Evolutionary conservation across 495 filamentous ascomycete genomes (phyloP).

Genomic region (Tuber umbilicatum): DNA sequence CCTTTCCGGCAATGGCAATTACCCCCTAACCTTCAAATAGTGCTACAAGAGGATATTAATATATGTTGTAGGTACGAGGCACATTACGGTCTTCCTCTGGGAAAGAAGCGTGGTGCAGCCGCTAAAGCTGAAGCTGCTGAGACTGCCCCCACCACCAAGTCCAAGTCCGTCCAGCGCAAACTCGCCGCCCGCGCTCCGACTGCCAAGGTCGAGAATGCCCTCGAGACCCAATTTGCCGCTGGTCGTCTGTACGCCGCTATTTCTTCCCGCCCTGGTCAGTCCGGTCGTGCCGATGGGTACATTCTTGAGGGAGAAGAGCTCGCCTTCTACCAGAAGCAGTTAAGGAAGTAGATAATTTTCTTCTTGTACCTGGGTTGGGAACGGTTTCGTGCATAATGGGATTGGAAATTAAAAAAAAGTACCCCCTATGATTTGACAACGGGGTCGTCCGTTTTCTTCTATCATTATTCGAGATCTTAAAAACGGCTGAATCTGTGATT

Average conservation of each 20-base stretch:
- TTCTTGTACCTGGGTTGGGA: not conserved
- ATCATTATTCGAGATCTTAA: not conserved
- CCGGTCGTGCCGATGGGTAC: conserved; percentile 92
- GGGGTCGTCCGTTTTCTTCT: not conserved
- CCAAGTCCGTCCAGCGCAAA: conserved; percentile 89
- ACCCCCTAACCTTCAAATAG: not conserved
- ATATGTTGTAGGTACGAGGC: conserved; percentile 63
- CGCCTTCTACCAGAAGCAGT: conserved; percentile 96
- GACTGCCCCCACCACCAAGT: conserved; percentile 41
- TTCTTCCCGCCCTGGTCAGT: conserved; percentile 88
- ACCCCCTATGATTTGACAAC: not conserved
- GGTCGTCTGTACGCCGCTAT: conserved; percentile 92
- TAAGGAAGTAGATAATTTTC: conserved; percentile 41
- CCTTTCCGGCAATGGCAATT: conserved; percentile 89
- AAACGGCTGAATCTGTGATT: not conserved
- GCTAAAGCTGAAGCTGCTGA: conserved; percentile 55
- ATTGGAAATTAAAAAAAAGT: not conserved
- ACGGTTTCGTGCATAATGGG: not conserved
- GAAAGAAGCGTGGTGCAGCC: conserved; percentile 82
- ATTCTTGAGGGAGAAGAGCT: conserved; percentile 98
- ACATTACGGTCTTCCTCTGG: conserved; percentile 86
- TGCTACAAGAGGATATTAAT: conserved; percentile 7
- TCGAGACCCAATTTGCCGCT: conserved; percentile 98
- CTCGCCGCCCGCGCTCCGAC: conserved; percentile 74
- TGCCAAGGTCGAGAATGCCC: conserved; percentile 85